Evolutionary conservation across 805 yeast genomes (phyloP).

Genomic region (Cyberlindnera subsufficiens): DNA sequence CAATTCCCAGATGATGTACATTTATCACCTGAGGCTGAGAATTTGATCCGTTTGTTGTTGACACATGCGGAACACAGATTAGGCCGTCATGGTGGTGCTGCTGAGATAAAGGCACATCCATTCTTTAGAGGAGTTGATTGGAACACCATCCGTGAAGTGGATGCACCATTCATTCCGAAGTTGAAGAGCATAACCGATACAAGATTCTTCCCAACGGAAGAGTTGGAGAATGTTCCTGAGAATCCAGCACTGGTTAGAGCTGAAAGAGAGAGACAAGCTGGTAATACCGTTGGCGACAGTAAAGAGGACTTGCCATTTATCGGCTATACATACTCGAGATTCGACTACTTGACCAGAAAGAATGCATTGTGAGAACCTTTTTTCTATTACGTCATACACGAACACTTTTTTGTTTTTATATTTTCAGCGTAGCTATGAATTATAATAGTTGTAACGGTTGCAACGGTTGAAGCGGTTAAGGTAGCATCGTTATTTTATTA

Average conservation of each 20-base stretch:
- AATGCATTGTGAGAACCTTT: conserved; percentile 33
- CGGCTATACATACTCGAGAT: conserved; percentile 93
- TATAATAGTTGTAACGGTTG: neutral
- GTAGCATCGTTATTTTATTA: too few relatives aligned
- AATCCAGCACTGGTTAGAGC: conserved; percentile 70
- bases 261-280: conserved; percentile 55
- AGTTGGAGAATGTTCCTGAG: conserved; percentile 90
- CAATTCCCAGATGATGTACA: conserved; percentile 83
- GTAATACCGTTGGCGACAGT: conserved; percentile 37
- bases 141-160: conserved; percentile 58
- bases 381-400: too few relatives aligned
- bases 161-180: conserved; percentile 95
- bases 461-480: too few relatives aligned
- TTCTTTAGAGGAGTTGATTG: conserved; percentile 88
- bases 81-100: conserved; percentile 52
- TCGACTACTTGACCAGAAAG: conserved; percentile 83
- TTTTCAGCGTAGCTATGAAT: too few relatives aligned
- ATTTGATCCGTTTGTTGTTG: conserved; percentile 81
- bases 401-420: conserved; percentile 8
- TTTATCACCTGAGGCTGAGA: conserved; percentile 86
- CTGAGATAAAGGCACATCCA: conserved; percentile 66
- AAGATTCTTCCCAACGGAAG: conserved; percentile 96
- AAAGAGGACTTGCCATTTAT: conserved; percentile 94
- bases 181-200: conserved; percentile 92
- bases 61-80: conserved; percentile 80